Percentiles rank a stretch among this genome's conserved stretches.
phyloP scores from a whole-genome alignment of 1,284 basidiomycete genomes.

The Meripilus lineatus region DNA sequence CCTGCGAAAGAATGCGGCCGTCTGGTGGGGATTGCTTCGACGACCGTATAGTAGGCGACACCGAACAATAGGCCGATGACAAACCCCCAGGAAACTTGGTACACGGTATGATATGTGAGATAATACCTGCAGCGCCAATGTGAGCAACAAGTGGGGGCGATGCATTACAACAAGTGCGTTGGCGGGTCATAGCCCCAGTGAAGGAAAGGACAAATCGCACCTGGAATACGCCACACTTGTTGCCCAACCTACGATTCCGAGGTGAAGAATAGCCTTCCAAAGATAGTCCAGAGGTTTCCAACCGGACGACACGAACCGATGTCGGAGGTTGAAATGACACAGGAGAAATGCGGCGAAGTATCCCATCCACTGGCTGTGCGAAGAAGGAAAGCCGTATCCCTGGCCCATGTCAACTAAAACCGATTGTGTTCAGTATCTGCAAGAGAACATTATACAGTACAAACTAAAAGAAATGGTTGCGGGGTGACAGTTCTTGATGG shows the following conservation, averaged over 20 bases:
- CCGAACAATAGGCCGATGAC: constrained; percentile 63
- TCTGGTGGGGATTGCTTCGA: constrained; percentile 55
- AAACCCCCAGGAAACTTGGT: constrained; percentile 73
- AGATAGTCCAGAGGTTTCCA: constrained; percentile 42
- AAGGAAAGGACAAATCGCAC: constrained; percentile 32
- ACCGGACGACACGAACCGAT: constrained; percentile 57
- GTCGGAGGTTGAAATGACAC: constrained; percentile 68
- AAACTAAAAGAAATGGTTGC: too few species aligned
- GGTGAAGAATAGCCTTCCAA: constrained; percentile 45
- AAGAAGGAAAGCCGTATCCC: constrained; percentile 86
- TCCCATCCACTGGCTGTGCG: constrained; percentile 86
- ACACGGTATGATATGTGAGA: constrained; percentile 67
- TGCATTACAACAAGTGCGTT: too few species aligned
- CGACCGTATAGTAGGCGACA: constrained; percentile 47
- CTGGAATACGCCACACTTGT: constrained; percentile 74
- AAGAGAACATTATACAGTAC: too few species aligned
- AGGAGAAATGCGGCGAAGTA: constrained; percentile 78
- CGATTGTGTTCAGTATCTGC: not conserved
- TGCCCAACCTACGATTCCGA: constrained; percentile 50
- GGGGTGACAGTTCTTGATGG: too few species aligned
- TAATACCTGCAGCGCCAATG: constrained; percentile 43
- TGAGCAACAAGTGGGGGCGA: not conserved
- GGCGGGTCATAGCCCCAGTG: not conserved
- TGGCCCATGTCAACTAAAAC: constrained; percentile 52
- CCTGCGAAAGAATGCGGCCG: constrained; percentile 52